These are phyloP conservation scores for Coffea canephora DNA, from an alignment of 257 asterid species.

Conservation along the genomic window DNA sequence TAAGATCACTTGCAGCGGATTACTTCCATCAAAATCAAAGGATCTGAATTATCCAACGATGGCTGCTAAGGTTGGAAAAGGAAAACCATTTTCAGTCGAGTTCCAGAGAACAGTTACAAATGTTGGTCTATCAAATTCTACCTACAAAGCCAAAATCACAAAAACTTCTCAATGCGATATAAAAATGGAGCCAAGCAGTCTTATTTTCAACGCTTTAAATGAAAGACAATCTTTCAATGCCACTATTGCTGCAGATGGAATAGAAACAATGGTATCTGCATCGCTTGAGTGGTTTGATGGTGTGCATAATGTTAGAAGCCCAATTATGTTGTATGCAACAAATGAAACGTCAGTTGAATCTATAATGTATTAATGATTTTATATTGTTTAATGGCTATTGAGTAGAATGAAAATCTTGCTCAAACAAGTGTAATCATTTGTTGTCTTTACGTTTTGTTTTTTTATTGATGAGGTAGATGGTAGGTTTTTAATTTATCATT, in stretches of 20 bases:
- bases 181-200: slow-evolving; percentile 22
- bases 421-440: too few species aligned
- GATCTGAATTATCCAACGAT: slow-evolving; percentile 39
- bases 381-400: too few species aligned
- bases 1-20: not conserved
- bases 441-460: too few species aligned
- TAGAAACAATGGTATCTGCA: not conserved
- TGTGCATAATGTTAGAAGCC: not conserved
- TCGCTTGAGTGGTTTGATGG: slow-evolving; percentile 7
- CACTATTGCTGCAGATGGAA: not conserved
- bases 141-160: slow-evolving; percentile 27
- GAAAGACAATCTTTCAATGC: slow-evolving; percentile 26
- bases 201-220: slow-evolving; percentile 21
- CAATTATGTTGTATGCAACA: not conserved
- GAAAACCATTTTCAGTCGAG: not conserved
- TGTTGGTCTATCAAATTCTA: slow-evolving; percentile 34
- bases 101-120: slow-evolving; percentile 29
- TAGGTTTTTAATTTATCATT: too few species aligned
- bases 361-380: too few species aligned
- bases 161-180: slow-evolving; percentile 1
- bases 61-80: slow-evolving; percentile 6
- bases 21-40: not conserved
- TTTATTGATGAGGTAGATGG: too few species aligned
- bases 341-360: too few species aligned
- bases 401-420: too few species aligned